These are phyloP conservation scores for Solanum etuberosum DNA, from an alignment of 257 asterid species.

Conservation along the genomic window DNA sequence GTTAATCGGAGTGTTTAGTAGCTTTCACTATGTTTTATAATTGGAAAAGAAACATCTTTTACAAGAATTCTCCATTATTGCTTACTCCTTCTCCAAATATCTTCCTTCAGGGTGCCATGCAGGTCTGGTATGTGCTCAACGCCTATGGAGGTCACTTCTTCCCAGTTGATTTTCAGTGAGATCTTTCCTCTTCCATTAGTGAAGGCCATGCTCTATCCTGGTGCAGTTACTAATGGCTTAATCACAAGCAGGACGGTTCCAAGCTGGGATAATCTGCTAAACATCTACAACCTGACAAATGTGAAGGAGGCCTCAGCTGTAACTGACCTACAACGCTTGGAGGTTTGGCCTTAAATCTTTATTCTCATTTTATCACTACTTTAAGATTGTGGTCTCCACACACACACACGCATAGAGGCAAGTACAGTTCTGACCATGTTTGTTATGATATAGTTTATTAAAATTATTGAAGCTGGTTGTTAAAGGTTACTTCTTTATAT, in stretches of 20 bases:
- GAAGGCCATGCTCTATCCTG: conserved; percentile 87
- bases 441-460: not conserved
- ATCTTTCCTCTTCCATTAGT: conserved; percentile 73
- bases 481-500: not conserved
- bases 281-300: conserved; percentile 60
- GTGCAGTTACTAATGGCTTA: conserved; percentile 58
- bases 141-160: conserved; percentile 77
- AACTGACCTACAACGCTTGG: conserved; percentile 77
- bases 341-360: conserved; percentile 36
- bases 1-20: not conserved
- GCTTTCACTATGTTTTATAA: not conserved
- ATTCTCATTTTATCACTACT: not conserved
- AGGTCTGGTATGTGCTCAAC: conserved; percentile 86
- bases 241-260: conserved; percentile 44
- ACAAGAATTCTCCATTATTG: not conserved
- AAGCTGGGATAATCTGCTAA: conserved; percentile 60
- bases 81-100: not conserved
- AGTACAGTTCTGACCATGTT: not conserved
- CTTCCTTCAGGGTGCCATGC: conserved; percentile 63
- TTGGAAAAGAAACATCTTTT: not conserved
- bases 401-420: not conserved
- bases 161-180: conserved; percentile 82
- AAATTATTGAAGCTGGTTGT: not conserved
- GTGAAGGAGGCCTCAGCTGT: conserved; percentile 68
- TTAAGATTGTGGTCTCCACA: not conserved